Percentiles rank a stretch among this genome's conserved stretches.
phyloP scores from a whole-genome alignment of 1,284 basidiomycete species.

The Quambalaria eucalypti region DNA sequence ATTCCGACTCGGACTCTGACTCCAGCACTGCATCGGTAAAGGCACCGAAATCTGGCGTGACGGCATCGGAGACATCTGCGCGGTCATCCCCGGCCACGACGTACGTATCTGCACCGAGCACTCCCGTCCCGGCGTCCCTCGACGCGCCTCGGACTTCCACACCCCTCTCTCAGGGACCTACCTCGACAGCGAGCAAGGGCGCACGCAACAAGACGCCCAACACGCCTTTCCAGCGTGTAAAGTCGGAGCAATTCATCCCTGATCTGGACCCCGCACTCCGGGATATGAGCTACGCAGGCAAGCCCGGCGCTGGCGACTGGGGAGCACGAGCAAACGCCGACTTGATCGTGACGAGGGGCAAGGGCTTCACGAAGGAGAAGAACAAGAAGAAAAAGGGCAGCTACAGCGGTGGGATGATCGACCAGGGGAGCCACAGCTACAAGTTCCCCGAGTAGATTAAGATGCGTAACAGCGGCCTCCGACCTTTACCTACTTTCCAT shows the following conservation, averaged over 20 bases:
- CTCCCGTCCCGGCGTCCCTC: not conserved
- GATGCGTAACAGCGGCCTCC: no score
- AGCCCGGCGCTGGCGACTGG: conserved; percentile 65
- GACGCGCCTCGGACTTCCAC: conserved; percentile 23
- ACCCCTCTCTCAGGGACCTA: not conserved
- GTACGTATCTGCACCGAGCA: not conserved
- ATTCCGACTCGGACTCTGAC: conserved; percentile 17
- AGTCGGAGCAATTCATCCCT: conserved; percentile 56
- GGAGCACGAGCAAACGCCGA: conserved; percentile 76
- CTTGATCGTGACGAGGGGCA: conserved; percentile 82
- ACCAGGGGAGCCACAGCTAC: conserved; percentile 14
- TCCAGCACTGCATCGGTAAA: conserved; percentile 16
- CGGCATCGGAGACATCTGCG: not conserved
- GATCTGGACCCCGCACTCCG: conserved; percentile 57
- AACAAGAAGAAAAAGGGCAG: conserved; percentile 94
- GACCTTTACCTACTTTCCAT: no score
- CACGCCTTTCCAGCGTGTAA: conserved; percentile 67
- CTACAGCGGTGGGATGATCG: conserved; percentile 46
- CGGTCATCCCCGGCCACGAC: not conserved
- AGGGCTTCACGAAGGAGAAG: conserved; percentile 95
- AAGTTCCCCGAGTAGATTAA: not conserved
- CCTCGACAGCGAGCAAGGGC: conserved; percentile 3
- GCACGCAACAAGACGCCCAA: not conserved
- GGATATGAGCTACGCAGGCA: conserved; percentile 73
- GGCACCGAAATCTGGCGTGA: conserved; percentile 8